These are phyloP conservation scores for Trichothecium roseum DNA, from an alignment of 2,329 filamentous ascomycete genomes.

Conservation along the genomic window DNA sequence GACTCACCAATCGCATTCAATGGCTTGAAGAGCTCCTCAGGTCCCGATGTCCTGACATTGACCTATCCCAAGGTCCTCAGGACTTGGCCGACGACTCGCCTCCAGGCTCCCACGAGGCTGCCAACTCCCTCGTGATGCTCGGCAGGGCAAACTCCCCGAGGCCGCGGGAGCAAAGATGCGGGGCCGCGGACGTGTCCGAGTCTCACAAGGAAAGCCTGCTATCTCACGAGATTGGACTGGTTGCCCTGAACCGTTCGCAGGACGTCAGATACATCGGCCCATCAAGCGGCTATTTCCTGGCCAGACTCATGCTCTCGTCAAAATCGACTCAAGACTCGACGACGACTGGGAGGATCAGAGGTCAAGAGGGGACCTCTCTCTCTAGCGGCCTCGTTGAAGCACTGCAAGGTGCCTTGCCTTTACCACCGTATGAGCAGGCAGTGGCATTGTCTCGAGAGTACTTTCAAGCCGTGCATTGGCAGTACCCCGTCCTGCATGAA, in stretches of 20 bases:
- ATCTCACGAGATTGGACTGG: slow-evolving; percentile 41
- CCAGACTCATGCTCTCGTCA: slow-evolving; percentile 35
- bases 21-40: slow-evolving; percentile 36
- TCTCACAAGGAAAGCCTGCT: slow-evolving; percentile 9
- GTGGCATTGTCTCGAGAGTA: slow-evolving; percentile 32
- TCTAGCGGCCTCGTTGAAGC: slow-evolving; percentile 21
- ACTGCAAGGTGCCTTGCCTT: slow-evolving; percentile 15
- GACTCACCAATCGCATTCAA: slow-evolving; percentile 27
- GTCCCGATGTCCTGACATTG: slow-evolving; percentile 28
- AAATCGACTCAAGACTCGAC: too few relatives aligned
- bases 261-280: too few relatives aligned
- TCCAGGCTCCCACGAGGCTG: too few relatives aligned
- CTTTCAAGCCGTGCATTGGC: slow-evolving; percentile 34
- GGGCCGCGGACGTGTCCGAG: neutral
- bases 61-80: too few relatives aligned
- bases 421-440: slow-evolving; percentile 23
- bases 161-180: neutral
- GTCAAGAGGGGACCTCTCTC: too few relatives aligned
- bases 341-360: too few relatives aligned
- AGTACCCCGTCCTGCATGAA: slow-evolving; percentile 39
- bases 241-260: slow-evolving; percentile 39
- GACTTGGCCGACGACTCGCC: neutral
- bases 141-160: neutral
- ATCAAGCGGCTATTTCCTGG: slow-evolving; percentile 44
- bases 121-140: too few relatives aligned